Evolutionary conservation across 495 filamentous ascomycete species (phyloP).

Genomic region (Neohortaea acidophila): DNA sequence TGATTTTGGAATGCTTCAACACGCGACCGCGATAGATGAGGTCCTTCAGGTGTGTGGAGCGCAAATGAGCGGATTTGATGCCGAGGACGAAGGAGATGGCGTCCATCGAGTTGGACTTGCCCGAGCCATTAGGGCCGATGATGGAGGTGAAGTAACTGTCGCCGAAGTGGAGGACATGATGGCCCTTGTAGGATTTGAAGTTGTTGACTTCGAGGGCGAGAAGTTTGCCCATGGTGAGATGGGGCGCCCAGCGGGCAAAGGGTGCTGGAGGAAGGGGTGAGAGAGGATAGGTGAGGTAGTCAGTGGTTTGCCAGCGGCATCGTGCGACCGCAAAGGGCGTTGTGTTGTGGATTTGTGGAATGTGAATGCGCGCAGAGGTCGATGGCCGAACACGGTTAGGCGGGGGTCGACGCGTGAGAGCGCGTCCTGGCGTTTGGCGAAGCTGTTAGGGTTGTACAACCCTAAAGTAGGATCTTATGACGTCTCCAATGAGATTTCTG

Average conservation of each 20-base stretch:
- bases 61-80: conserved; percentile 93
- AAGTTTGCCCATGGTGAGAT: conserved; percentile 62
- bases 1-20: conserved; percentile 76
- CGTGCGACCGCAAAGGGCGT: no score
- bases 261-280: neutral
- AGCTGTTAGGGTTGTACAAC: no score
- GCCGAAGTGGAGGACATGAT: conserved; percentile 85
- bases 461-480: no score
- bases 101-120: conserved; percentile 99
- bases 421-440: no score
- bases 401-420: no score
- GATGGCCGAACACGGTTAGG: no score
- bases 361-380: no score
- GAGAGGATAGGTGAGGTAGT: no score
- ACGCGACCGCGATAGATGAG: conserved; percentile 93
- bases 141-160: conserved; percentile 99
- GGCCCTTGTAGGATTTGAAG: conserved; percentile 98
- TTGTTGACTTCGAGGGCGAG: conserved; percentile 90
- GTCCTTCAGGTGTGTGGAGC: conserved; percentile 86
- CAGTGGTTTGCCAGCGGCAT: no score
- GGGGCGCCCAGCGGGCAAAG: neutral
- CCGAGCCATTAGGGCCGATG: conserved; percentile 97
- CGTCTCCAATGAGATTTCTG: no score
- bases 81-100: conserved; percentile 98
- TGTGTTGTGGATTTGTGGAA: no score